A percentile compares a stretch with the other conserved stretches of the same genome.
Evolutionary conservation across 306 rosid genomes (phyloP).

Genomic region (Malus fusca): DNA sequence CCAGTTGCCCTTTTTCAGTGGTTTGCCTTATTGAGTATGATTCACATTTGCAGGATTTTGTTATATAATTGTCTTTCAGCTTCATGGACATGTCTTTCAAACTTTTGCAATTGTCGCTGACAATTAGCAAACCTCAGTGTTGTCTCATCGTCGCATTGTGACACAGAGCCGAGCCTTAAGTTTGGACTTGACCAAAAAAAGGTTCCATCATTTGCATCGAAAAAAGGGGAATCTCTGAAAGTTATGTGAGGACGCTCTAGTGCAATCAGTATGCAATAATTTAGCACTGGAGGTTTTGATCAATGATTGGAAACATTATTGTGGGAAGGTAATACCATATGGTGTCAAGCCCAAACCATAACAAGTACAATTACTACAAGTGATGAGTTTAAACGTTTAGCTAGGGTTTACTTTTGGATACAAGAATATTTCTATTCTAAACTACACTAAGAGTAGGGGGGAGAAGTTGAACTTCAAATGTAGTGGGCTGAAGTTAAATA

Average conservation of each 20-base stretch:
- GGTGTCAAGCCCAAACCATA: neutral
- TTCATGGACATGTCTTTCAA: constrained; percentile 8
- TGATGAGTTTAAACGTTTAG: neutral
- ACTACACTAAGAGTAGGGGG: neutral
- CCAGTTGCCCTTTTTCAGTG: neutral
- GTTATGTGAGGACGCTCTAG: neutral
- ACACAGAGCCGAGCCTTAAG: neutral
- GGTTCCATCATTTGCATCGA: constrained; percentile 10
- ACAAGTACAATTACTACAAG: neutral
- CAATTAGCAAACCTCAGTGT: neutral
- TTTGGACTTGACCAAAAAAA: neutral
- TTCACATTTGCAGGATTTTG: neutral
- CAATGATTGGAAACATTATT: neutral
- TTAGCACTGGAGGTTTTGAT: neutral
- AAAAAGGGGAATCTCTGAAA: neutral
- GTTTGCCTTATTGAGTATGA: neutral
- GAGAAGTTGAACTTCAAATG: neutral
- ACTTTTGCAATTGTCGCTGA: neutral
- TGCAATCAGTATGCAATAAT: constrained; percentile 1
- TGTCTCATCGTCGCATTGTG: neutral
- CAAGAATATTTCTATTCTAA: no score
- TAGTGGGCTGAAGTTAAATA: no score
- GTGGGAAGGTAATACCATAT: neutral
- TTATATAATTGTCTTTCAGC: neutral
- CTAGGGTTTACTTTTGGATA: neutral